A percentile compares a stretch with the other conserved stretches of the same genome.
phyloP scores from a whole-genome alignment of 2,329 filamentous ascomycete genomes.

The Aspergillus cejpii region DNA sequence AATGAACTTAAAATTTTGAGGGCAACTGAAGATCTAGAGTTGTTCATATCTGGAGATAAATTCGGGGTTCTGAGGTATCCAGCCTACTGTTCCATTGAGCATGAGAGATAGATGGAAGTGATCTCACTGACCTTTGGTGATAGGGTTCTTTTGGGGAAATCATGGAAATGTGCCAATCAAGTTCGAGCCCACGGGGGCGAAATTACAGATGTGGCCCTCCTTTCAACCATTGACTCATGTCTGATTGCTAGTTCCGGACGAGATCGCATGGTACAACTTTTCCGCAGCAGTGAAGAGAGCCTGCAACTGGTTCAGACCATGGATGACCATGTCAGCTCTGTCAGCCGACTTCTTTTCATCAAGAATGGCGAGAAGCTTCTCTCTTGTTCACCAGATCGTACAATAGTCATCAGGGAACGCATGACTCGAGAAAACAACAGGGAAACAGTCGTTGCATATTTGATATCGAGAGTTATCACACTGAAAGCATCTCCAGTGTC shows the following conservation, averaged over 20 bases:
- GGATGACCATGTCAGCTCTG: conserved; percentile 81
- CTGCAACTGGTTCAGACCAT: conserved; percentile 85
- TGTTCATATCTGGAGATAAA: conserved; percentile 77
- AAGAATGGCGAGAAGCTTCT: conserved; percentile 64
- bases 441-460: conserved; percentile 61
- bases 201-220: conserved; percentile 72
- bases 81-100: neutral
- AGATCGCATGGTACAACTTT: conserved; percentile 91
- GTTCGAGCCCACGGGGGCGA: conserved; percentile 82
- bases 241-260: conserved; percentile 77
- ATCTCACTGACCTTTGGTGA: conserved; percentile 14
- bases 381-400: conserved; percentile 83
- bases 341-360: conserved; percentile 69
- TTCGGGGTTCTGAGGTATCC: conserved; percentile 64
- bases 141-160: conserved; percentile 40
- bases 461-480: conserved; percentile 69
- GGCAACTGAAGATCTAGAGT: conserved; percentile 55
- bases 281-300: conserved; percentile 52
- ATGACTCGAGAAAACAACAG: conserved; percentile 56
- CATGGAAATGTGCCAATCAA: conserved; percentile 58
- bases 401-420: conserved; percentile 73
- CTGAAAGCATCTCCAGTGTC: conserved; percentile 82
- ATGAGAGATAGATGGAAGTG: neutral
- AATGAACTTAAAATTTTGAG: conserved; percentile 56
- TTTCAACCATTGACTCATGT: conserved; percentile 54